These are phyloP conservation scores for Dunaliella salina DNA, from an alignment of 163 green algal species.

Conservation along the genomic window DNA sequence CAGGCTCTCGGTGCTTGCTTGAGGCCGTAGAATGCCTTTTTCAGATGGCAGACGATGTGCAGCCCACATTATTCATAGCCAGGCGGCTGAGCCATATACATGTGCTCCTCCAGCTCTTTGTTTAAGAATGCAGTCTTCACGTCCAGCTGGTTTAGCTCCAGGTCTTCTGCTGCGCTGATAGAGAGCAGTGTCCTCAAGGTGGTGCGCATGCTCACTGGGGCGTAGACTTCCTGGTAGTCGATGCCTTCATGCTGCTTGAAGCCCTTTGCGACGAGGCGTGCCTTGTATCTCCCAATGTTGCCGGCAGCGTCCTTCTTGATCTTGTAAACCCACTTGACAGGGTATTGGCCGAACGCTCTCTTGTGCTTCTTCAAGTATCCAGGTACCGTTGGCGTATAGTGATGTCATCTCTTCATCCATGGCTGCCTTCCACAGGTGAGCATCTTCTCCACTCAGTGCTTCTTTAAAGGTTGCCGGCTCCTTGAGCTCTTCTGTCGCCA, in stretches of 20 bases:
- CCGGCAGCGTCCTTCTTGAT: constrained; percentile 43
- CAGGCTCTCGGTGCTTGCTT: no score
- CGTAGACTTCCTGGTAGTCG: no score
- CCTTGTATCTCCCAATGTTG: constrained; percentile 54
- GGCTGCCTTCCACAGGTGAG: neutral
- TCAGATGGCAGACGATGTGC: no score
- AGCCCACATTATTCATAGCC: no score
- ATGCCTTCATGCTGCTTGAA: constrained; percentile 26
- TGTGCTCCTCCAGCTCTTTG: constrained; percentile 30
- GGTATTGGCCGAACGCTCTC: constrained; percentile 31
- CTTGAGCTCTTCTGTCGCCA: neutral
- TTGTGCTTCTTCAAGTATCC: constrained; percentile 19
- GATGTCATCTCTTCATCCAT: constrained; percentile 11
- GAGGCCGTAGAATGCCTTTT: no score
- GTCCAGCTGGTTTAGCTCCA: constrained; percentile 41
- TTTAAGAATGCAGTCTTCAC: constrained; percentile 50
- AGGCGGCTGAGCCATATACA: constrained; percentile 5
- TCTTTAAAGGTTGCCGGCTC: neutral
- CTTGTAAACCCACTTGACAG: constrained; percentile 40
- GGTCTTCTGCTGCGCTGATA: no score
- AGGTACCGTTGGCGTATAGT: constrained; percentile 17
- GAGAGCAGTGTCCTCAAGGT: no score
- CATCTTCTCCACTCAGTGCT: no score
- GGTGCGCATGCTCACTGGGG: no score
- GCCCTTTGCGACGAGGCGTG: constrained; percentile 32